A percentile compares a stretch with the other conserved stretches of the same genome.
Evolutionary conservation across 2,329 filamentous ascomycete genomes (phyloP).

Genomic region (Rhynchosporium graminicola): DNA sequence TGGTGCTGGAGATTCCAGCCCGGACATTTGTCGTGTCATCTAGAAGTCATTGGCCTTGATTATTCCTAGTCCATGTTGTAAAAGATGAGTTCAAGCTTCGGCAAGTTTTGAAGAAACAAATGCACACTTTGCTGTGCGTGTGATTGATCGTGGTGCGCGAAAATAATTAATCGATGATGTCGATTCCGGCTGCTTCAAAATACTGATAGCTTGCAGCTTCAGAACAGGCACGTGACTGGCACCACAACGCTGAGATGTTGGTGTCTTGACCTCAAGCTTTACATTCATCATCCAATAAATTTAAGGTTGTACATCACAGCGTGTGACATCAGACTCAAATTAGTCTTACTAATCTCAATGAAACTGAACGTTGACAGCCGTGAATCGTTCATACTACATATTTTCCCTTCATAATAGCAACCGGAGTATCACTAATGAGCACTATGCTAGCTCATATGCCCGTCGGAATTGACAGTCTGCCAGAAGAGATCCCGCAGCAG

Average conservation of each 20-base stretch:
- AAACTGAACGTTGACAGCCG: too few species aligned
- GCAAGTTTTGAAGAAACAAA: not conserved
- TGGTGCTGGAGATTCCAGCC: conserved; percentile 25
- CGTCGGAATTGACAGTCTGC: too few species aligned
- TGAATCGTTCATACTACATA: too few species aligned
- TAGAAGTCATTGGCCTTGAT: conserved; percentile 24
- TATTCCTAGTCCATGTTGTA: not conserved
- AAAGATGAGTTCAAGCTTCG: not conserved
- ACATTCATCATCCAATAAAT: too few species aligned
- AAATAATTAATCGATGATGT: conserved; percentile 13
- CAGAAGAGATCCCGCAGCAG: too few species aligned
- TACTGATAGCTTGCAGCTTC: not conserved
- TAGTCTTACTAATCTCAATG: too few species aligned
- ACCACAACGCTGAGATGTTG: not conserved
- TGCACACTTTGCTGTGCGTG: conserved; percentile 19
- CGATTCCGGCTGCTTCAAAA: conserved; percentile 21
- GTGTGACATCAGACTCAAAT: too few species aligned
- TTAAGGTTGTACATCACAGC: not conserved
- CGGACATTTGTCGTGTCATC: conserved; percentile 26
- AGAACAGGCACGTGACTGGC: conserved; percentile 3
- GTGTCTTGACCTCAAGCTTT: too few species aligned
- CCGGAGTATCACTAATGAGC: too few species aligned
- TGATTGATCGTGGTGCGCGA: conserved; percentile 17
- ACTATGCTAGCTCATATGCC: too few species aligned
- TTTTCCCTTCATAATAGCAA: too few species aligned